Evolutionary conservation across 768 basidiomycete species (phyloP).

Genomic region (Suillus americanus): DNA sequence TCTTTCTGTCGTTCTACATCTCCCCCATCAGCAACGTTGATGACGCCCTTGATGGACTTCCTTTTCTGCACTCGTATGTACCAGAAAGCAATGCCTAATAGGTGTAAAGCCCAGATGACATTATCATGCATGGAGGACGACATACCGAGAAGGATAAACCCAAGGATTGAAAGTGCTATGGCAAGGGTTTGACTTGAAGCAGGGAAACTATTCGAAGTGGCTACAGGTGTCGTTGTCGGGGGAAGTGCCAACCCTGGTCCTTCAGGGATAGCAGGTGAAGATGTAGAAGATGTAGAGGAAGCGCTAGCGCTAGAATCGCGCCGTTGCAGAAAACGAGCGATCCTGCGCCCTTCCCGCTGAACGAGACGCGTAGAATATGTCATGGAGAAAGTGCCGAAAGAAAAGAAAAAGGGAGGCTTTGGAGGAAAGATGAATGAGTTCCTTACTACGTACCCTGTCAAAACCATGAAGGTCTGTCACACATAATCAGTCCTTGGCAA

Average conservation of each 20-base stretch:
- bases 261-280: constrained; percentile 3
- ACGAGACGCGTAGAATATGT: background rate
- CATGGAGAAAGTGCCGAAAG: background rate
- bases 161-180: constrained; percentile 18
- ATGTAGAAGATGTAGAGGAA: constrained; percentile 7
- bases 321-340: background rate
- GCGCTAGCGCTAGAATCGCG: background rate
- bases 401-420: background rate
- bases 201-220: constrained; percentile 6
- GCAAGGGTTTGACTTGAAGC: constrained; percentile 1
- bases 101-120: background rate
- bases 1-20: constrained; percentile 18
- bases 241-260: constrained; percentile 12
- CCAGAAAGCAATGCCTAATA: constrained; percentile 13
- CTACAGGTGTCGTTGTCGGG: constrained; percentile 7
- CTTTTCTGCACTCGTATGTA: constrained; percentile 15
- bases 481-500: background rate
- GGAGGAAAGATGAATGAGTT: background rate
- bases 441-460: background rate
- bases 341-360: constrained; percentile 1
- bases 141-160: constrained; percentile 25
- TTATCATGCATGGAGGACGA: constrained; percentile 7
- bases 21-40: constrained; percentile 3
- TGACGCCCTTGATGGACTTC: background rate
- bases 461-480: background rate